Percentiles rank a stretch among this genome's conserved stretches.
Conservation (phyloP, 169 alveolate genomes). For the Eimeria maxima region DNA sequence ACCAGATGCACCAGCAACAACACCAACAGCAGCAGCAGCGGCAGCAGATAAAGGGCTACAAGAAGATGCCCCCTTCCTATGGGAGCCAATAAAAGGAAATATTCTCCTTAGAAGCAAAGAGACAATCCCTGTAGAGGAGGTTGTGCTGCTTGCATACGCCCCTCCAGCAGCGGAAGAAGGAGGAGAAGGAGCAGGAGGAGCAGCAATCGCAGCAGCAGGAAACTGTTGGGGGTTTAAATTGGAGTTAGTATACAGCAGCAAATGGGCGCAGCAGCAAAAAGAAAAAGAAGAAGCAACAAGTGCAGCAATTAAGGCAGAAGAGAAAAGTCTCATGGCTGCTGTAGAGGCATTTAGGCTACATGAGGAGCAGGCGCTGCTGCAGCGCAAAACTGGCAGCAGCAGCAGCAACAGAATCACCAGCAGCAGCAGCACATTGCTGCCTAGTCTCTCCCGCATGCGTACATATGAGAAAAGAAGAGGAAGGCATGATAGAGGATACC, state of each 20-base stretch:
- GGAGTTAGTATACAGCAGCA: constrained; percentile 67
- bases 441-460: constrained; percentile 70
- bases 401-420: constrained; percentile 56
- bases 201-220: neutral
- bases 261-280: constrained; percentile 17
- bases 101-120: neutral
- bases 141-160: neutral
- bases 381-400: neutral
- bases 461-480: constrained; percentile 57
- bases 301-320: constrained; percentile 28
- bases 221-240: neutral
- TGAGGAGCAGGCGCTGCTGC: neutral
- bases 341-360: constrained; percentile 51
- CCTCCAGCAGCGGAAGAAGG: neutral
- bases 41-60: neutral
- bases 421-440: constrained; percentile 31
- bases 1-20: neutral
- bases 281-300: neutral
- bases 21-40: neutral
- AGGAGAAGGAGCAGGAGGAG: neutral
- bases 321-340: neutral
- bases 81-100: constrained; percentile 20
- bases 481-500: constrained; percentile 58
- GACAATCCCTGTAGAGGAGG: constrained; percentile 2
- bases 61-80: constrained; percentile 4